Evolutionary conservation across 805 yeast species (phyloP).

Genomic region (Yarrowia sp.): DNA sequence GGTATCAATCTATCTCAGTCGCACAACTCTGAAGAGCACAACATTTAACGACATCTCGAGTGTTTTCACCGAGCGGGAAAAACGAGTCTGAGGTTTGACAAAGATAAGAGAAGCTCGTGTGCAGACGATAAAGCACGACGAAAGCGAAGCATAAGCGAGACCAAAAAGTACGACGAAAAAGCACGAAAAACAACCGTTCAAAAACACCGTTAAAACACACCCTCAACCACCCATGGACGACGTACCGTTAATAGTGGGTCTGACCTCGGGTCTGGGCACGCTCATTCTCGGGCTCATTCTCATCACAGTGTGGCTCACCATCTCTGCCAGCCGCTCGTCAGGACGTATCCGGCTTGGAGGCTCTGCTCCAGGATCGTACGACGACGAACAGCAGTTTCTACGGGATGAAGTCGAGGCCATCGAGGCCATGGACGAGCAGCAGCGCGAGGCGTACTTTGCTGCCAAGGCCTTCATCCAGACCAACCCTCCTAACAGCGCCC

Average conservation of each 20-base stretch:
- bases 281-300: conserved; percentile 37
- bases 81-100: too few species aligned
- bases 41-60: conserved; percentile 12
- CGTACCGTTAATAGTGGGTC: conserved; percentile 41
- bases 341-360: conserved; percentile 12
- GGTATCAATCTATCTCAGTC: neutral
- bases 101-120: too few species aligned
- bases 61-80: conserved; percentile 20
- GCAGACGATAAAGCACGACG: neutral
- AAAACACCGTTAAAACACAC: neutral
- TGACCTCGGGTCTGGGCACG: conserved; percentile 41
- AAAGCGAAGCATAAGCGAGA: neutral
- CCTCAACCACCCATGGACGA: conserved; percentile 28
- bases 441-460: conserved; percentile 61
- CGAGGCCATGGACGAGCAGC: conserved; percentile 52
- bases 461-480: conserved; percentile 49
- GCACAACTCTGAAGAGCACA: neutral
- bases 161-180: neutral
- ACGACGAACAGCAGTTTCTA: conserved; percentile 57
- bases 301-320: conserved; percentile 36
- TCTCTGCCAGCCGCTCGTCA: conserved; percentile 32
- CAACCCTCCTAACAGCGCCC: conserved; percentile 44
- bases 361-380: conserved; percentile 53
- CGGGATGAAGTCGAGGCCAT: conserved; percentile 62
- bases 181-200: neutral